Evolutionary conservation across 495 filamentous ascomycete genomes (phyloP).

Genomic region (Neurospora discreta): DNA sequence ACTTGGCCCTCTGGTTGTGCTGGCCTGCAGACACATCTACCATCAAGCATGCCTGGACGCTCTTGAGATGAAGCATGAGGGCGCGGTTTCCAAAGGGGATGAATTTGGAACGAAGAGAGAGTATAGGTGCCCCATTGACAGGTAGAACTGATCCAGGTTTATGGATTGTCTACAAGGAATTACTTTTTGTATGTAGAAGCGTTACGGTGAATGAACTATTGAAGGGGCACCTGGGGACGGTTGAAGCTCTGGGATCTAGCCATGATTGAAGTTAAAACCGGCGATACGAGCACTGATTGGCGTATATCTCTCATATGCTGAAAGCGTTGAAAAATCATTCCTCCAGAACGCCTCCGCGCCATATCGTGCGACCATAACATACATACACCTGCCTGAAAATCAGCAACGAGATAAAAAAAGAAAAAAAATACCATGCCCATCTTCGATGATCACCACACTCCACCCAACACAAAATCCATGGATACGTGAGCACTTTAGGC

Average conservation of each 20-base stretch:
- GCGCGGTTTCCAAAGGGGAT: slow-evolving; percentile 13
- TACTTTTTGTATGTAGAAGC: slow-evolving; percentile 2
- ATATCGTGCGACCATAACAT: neutral
- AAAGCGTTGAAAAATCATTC: neutral
- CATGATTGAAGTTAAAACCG: neutral
- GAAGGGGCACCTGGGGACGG: neutral
- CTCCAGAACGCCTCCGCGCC: neutral
- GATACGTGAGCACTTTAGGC: neutral
- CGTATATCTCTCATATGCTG: neutral
- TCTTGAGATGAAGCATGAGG: slow-evolving; percentile 34
- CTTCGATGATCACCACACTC: neutral
- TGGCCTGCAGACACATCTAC: slow-evolving; percentile 53
- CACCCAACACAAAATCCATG: neutral
- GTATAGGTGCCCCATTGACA: slow-evolving; percentile 48
- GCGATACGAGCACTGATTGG: neutral
- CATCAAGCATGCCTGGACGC: slow-evolving; percentile 49
- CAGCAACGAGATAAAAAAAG: too few relatives aligned
- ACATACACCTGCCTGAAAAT: neutral
- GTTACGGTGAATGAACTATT: neutral
- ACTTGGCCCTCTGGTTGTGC: slow-evolving; percentile 42
- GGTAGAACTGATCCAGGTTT: slow-evolving; percentile 9
- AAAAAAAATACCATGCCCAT: neutral
- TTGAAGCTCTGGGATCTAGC: neutral
- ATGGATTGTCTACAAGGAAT: neutral
- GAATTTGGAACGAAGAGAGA: slow-evolving; percentile 30